Evolutionary conservation across 345 rosid genomes (phyloP).

Genomic region (Jatropha curcas): DNA sequence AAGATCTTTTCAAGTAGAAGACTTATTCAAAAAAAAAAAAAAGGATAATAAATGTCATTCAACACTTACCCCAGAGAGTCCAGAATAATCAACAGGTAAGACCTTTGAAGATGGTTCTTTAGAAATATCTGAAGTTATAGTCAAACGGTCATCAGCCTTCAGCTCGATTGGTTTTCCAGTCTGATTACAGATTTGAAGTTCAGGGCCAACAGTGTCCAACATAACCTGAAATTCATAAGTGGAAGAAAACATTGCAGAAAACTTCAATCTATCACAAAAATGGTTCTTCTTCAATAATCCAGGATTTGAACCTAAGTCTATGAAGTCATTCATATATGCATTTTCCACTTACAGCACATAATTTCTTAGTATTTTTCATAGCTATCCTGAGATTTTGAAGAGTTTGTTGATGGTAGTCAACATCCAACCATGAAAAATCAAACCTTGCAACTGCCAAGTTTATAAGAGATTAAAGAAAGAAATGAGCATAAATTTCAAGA

Average conservation of each 20-base stretch:
- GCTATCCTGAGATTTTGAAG: slow-evolving; percentile 39
- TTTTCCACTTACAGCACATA: slow-evolving; percentile 34
- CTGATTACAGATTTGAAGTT: slow-evolving; percentile 33
- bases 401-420: slow-evolving; percentile 44
- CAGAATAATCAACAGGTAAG: slow-evolving; percentile 32
- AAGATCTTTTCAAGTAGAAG: too few relatives aligned
- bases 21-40: not conserved
- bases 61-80: slow-evolving; percentile 28
- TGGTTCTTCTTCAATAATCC: not conserved
- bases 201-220: slow-evolving; percentile 43
- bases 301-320: too few relatives aligned
- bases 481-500: not conserved
- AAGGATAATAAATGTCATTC: not conserved
- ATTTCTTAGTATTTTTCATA: slow-evolving; percentile 35
- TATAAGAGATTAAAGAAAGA: not conserved
- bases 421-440: slow-evolving; percentile 41
- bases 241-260: not conserved
- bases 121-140: slow-evolving; percentile 29
- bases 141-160: slow-evolving; percentile 25
- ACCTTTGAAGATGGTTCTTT: slow-evolving; percentile 27
- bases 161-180: slow-evolving; percentile 29
- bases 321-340: too few relatives aligned
- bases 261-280: not conserved
- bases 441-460: slow-evolving; percentile 33
- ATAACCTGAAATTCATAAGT: slow-evolving; percentile 27